Conservation (phyloP, 129 eudicot genomes). For the Glebionis coronaria region DNA sequence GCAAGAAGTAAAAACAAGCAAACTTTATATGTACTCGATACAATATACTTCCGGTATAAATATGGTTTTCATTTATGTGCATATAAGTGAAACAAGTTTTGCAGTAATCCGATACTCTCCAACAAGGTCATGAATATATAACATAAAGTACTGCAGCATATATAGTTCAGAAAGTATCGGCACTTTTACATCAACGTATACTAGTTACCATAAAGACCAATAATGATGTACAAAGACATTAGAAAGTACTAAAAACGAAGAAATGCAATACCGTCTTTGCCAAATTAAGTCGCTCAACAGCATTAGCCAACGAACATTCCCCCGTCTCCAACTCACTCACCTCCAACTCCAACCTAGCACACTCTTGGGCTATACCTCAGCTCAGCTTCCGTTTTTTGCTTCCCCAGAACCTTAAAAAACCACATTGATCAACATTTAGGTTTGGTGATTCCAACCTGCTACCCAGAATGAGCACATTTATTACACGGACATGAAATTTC, state of each 20-base stretch:
- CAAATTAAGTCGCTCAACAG: constrained; percentile 39
- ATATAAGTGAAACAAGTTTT: constrained; percentile 37
- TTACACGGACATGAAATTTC: too few relatives aligned
- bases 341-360: constrained; percentile 42
- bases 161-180: too few relatives aligned
- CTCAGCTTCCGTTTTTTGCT: constrained; percentile 39
- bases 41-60: neutral
- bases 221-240: neutral
- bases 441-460: too few relatives aligned
- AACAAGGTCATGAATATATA: neutral
- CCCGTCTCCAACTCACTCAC: constrained; percentile 48
- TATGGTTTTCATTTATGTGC: neutral
- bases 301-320: constrained; percentile 33
- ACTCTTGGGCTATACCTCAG: constrained; percentile 26
- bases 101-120: constrained; percentile 37
- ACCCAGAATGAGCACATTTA: too few relatives aligned
- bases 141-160: too few relatives aligned
- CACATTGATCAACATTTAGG: too few relatives aligned
- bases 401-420: constrained; percentile 52
- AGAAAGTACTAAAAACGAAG: constrained; percentile 2
- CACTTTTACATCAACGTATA: too few relatives aligned
- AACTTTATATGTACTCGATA: neutral
- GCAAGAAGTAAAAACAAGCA: neutral
- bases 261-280: constrained; percentile 48
- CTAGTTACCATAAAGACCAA: too few relatives aligned